A percentile compares a stretch with the other conserved stretches of the same genome.
Evolutionary conservation across 306 rosid species (phyloP).

Genomic region (Lathyrus aphaca): DNA sequence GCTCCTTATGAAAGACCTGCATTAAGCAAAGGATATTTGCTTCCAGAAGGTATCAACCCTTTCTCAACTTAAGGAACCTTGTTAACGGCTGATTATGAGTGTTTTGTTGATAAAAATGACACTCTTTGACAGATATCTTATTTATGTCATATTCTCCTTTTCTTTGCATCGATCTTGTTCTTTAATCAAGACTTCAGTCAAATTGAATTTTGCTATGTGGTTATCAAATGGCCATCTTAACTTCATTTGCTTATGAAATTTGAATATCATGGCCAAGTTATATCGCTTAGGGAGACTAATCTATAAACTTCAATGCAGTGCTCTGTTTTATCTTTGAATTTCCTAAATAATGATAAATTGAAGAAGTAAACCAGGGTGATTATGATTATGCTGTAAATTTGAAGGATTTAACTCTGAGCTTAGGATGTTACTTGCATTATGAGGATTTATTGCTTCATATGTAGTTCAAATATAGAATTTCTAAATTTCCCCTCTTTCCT

Average conservation of each 20-base stretch:
- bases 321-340: not conserved
- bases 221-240: not conserved
- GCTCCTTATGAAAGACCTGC: slow-evolving; percentile 64
- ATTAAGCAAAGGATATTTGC: slow-evolving; percentile 93
- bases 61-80: not conserved
- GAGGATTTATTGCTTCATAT: slow-evolving; percentile 19
- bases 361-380: slow-evolving; percentile 19
- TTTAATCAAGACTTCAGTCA: not conserved
- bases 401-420: slow-evolving; percentile 21
- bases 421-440: not conserved
- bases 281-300: slow-evolving; percentile 6
- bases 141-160: not conserved
- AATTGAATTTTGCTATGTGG: not conserved
- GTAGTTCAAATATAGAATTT: not conserved
- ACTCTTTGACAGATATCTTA: not conserved
- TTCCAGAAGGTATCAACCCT: slow-evolving; percentile 79
- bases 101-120: not conserved
- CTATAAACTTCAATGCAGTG: slow-evolving; percentile 8
- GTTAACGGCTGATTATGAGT: not conserved
- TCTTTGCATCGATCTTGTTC: not conserved
- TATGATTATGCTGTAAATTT: slow-evolving; percentile 13
- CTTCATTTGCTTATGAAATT: slow-evolving; percentile 15
- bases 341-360: not conserved
- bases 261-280: slow-evolving; percentile 2
- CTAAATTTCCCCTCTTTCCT: not conserved